Conservation (phyloP, 164 flowering plant species). For the Buxus sempervirens region DNA sequence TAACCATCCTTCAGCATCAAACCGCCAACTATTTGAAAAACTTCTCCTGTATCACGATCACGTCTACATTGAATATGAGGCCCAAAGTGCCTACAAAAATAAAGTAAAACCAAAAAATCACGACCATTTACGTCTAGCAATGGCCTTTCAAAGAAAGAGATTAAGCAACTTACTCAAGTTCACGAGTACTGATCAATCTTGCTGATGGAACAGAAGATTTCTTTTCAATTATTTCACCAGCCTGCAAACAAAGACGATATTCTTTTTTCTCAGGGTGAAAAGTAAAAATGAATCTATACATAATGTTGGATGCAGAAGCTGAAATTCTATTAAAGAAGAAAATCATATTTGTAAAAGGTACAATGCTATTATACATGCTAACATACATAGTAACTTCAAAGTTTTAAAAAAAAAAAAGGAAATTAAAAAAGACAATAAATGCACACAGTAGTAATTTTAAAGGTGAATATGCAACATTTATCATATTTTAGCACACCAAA, state of each 20-base stretch:
- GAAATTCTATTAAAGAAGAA: neutral
- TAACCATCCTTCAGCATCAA: constrained; percentile 90
- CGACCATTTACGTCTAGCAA: constrained; percentile 4
- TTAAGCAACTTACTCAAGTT: constrained; percentile 67
- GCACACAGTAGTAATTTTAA: neutral
- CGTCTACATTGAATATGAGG: constrained; percentile 63
- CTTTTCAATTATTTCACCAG: constrained; percentile 51
- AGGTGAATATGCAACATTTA: neutral
- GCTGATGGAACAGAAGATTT: constrained; percentile 54
- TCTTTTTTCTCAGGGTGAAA: neutral
- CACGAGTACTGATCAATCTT: constrained; percentile 67
- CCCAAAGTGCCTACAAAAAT: constrained; percentile 58
- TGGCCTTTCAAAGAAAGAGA: constrained; percentile 1
- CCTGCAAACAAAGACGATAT: constrained; percentile 38
- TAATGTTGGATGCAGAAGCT: neutral
- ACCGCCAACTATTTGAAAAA: constrained; percentile 70
- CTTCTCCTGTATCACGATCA: constrained; percentile 64
- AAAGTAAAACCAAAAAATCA: constrained; percentile 8
- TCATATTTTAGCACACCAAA: too few relatives aligned
- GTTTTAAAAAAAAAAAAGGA: neutral
- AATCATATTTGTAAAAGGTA: neutral
- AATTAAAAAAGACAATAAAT: neutral
- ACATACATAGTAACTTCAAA: too few relatives aligned
- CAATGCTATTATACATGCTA: too few relatives aligned
- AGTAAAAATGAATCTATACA: neutral